Conservation (phyloP, 108 stramenopile genomes). For the Heterococcus sp. region DNA sequence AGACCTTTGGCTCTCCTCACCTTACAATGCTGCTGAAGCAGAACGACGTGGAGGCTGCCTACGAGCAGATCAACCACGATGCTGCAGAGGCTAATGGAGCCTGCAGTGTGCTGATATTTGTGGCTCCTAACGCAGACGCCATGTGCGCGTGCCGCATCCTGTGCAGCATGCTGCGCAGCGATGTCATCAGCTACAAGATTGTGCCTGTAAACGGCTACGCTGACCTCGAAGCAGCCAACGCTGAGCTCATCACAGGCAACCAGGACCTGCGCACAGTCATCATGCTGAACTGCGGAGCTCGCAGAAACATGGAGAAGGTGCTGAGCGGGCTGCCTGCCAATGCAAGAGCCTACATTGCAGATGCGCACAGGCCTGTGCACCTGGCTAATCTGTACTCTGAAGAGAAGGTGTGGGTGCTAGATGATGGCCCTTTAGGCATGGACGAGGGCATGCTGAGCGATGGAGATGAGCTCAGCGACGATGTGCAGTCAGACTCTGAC, state of each 20-base stretch:
- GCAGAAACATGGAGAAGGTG: conserved; percentile 35
- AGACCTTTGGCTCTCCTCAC: no score
- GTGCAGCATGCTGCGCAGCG: no score
- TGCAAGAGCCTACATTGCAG: conserved; percentile 45
- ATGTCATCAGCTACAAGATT: no score
- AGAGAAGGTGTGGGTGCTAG: conserved; percentile 51
- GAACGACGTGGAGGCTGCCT: no score
- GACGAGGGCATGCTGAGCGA: conserved; percentile 18
- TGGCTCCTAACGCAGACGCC: no score
- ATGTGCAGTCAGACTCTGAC: conserved; percentile 44
- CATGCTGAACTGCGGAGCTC: conserved; percentile 58
- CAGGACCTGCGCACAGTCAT: conserved; percentile 51
- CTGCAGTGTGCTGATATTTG: no score
- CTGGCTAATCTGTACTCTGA: conserved; percentile 52
- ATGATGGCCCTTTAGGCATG: conserved; percentile 43
- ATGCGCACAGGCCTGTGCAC: conserved; percentile 57
- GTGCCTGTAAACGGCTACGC: conserved; percentile 52
- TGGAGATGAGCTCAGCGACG: neutral
- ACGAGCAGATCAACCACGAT: no score
- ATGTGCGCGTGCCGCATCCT: no score
- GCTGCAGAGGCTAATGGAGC: no score
- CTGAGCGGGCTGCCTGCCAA: conserved; percentile 7
- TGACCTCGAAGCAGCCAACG: conserved; percentile 41
- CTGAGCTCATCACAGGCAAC: conserved; percentile 34
- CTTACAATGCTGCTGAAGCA: no score